Conservation (phyloP, 1,284 basidiomycete genomes). For the Chiua sp. region DNA sequence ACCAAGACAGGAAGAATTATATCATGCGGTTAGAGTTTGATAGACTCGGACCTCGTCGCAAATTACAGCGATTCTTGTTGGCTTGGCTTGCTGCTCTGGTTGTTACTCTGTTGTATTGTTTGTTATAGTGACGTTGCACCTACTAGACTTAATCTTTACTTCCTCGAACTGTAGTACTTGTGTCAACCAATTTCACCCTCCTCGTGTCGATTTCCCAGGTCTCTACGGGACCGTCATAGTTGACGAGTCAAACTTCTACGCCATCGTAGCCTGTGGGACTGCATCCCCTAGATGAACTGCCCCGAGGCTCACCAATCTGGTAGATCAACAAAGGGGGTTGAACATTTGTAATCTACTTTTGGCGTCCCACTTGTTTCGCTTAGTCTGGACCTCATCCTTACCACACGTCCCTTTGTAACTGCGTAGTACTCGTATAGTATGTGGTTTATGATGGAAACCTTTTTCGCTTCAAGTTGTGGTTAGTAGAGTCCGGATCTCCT, state of each 20-base stretch:
- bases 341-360: slow-evolving; percentile 8
- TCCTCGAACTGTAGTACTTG: background rate
- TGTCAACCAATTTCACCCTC: slow-evolving; percentile 37
- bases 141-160: background rate
- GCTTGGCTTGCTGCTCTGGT: slow-evolving; percentile 13
- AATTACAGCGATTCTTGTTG: slow-evolving; percentile 6
- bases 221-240: slow-evolving; percentile 67
- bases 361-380: background rate
- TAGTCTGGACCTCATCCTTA: background rate
- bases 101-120: slow-evolving; percentile 10
- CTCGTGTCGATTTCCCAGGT: slow-evolving; percentile 58
- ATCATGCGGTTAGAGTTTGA: slow-evolving; percentile 25
- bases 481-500: slow-evolving; percentile 13
- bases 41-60: background rate
- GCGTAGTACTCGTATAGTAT: too few species aligned
- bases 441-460: background rate
- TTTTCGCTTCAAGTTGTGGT: background rate
- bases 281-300: slow-evolving; percentile 34
- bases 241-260: slow-evolving; percentile 64
- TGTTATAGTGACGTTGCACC: background rate
- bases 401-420: background rate
- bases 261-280: slow-evolving; percentile 53
- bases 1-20: slow-evolving; percentile 26
- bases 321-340: slow-evolving; percentile 9
- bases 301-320: slow-evolving; percentile 21